phyloP scores from a whole-genome alignment of 2,329 filamentous ascomycete species.

The Diaporthe capsici region DNA sequence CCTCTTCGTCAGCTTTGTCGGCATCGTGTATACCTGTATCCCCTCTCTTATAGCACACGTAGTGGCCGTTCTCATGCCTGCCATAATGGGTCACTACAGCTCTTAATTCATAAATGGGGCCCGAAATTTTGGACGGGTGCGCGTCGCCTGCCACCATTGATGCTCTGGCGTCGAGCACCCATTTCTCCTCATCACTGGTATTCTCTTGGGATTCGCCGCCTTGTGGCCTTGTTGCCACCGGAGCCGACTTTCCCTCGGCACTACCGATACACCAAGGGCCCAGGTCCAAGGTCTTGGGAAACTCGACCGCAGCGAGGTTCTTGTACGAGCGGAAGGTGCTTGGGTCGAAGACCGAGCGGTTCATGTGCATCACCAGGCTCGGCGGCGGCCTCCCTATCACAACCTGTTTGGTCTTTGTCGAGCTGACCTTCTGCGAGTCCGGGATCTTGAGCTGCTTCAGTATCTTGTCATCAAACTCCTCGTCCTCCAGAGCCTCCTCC shows the following conservation, averaged over 20 bases:
- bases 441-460: constrained; percentile 76
- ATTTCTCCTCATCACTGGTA: constrained; percentile 68
- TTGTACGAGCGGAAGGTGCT: constrained; percentile 84
- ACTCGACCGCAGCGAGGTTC: constrained; percentile 84
- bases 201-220: constrained; percentile 45
- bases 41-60: constrained; percentile 89
- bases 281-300: constrained; percentile 81
- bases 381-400: constrained; percentile 87
- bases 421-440: constrained; percentile 77
- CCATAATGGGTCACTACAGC: constrained; percentile 92
- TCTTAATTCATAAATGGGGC: constrained; percentile 80
- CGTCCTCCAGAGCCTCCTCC: constrained; percentile 79
- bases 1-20: constrained; percentile 34
- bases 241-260: constrained; percentile 48
- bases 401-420: constrained; percentile 91
- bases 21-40: constrained; percentile 51
- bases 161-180: constrained; percentile 76
- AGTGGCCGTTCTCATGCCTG: constrained; percentile 94
- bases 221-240: constrained; percentile 26
- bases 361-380: constrained; percentile 88
- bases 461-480: constrained; percentile 82
- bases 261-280: constrained; percentile 88
- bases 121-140: constrained; percentile 64
- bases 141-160: constrained; percentile 79
- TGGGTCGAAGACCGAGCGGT: constrained; percentile 92